phyloP scores from a whole-genome alignment of 768 basidiomycete species.

The Naganishia vaughanmartiniae region DNA sequence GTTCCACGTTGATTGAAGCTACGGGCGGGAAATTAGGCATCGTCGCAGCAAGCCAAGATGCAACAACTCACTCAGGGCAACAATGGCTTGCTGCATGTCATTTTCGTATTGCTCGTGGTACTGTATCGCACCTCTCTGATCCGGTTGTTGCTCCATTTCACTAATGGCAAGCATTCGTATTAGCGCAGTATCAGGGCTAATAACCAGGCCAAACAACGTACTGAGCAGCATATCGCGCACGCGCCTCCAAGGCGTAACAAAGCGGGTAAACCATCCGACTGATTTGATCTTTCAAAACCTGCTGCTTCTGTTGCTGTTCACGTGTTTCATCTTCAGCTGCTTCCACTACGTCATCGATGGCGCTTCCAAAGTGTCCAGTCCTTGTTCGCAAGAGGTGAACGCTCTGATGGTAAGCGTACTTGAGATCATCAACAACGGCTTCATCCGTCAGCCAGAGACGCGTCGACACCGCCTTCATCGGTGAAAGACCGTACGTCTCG shows the following conservation, averaged over 20 bases:
- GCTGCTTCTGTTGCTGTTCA: conserved; percentile 20
- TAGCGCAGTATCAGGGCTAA: not conserved
- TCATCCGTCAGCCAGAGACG: conserved; percentile 28
- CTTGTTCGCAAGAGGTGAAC: conserved; percentile 16
- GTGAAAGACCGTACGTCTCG: conserved; percentile 4
- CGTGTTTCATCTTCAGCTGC: not conserved
- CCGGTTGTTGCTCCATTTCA: conserved; percentile 4
- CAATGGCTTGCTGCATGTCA: conserved; percentile 25
- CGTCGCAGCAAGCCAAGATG: not conserved
- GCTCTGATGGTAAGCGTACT: conserved; percentile 22
- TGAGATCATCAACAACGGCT: conserved; percentile 8
- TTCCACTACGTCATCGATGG: conserved; percentile 13
- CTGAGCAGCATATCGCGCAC: conserved; percentile 22
- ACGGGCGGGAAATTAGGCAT: not conserved
- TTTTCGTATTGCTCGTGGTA: conserved; percentile 23
- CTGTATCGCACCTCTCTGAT: conserved; percentile 11
- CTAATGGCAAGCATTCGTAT: not conserved
- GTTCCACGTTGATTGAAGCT: conserved; percentile 18
- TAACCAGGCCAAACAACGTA: not conserved
- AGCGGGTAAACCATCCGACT: conserved; percentile 24
- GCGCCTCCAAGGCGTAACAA: conserved; percentile 27
- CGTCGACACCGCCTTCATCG: conserved; percentile 3
- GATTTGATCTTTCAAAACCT: conserved; percentile 22
- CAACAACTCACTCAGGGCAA: conserved; percentile 15
- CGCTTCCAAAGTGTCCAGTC: conserved; percentile 12